phyloP scores from a whole-genome alignment of 169 alveolate species.

The Theileria luwenshuni region DNA sequence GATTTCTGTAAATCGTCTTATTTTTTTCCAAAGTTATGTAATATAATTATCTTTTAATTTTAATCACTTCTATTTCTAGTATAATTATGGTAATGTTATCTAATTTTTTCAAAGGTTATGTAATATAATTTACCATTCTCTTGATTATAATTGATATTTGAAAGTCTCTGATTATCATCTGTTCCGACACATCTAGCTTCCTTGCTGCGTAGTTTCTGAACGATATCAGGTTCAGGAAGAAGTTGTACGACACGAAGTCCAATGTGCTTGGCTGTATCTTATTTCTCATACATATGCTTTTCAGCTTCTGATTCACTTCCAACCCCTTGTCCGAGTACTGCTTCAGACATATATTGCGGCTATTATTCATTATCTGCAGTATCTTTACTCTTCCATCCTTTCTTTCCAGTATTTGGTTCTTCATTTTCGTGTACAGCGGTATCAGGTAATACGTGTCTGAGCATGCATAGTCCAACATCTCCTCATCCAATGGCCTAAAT shows the following conservation, averaged over 20 bases:
- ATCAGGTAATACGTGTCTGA: slow-evolving; percentile 91
- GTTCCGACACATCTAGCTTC: slow-evolving; percentile 51
- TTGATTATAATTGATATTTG: slow-evolving; percentile 10
- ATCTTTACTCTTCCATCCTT: slow-evolving; percentile 19
- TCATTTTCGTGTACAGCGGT: slow-evolving; percentile 85
- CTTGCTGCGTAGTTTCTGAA: slow-evolving; percentile 59
- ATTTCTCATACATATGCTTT: slow-evolving; percentile 9
- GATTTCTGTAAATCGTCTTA: too few species aligned
- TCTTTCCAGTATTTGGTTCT: slow-evolving; percentile 62
- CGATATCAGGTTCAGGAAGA: slow-evolving; percentile 45
- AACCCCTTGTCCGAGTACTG: slow-evolving; percentile 50
- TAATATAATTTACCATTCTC: slow-evolving; percentile 12
- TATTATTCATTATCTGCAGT: slow-evolving; percentile 36
- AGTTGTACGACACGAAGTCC: slow-evolving; percentile 43
- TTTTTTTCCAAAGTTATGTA: too few species aligned
- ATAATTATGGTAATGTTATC: background rate
- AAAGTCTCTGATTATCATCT: slow-evolving; percentile 40
- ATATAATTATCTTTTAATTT: background rate
- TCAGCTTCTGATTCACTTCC: slow-evolving; percentile 8
- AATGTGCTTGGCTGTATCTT: slow-evolving; percentile 2
- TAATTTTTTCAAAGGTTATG: too few species aligned
- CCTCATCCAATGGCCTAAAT: slow-evolving; percentile 89
- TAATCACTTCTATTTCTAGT: background rate
- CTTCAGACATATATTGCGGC: slow-evolving; percentile 41
- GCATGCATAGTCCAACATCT: slow-evolving; percentile 89